Conservation (phyloP, 2,329 filamentous ascomycete genomes). For the Hypoxylon sp. region DNA sequence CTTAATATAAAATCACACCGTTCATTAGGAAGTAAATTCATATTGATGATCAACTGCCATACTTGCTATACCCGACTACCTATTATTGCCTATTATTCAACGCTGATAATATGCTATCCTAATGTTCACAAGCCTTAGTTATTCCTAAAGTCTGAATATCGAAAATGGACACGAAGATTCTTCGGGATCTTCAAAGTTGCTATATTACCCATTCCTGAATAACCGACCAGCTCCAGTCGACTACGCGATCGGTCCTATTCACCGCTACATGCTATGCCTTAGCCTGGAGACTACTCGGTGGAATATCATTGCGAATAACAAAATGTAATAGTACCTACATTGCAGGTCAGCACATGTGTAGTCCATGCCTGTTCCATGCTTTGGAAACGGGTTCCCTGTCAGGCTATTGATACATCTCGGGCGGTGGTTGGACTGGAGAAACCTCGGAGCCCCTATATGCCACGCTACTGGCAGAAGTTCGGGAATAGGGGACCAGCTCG, state of each 20-base stretch:
- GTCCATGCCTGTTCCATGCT: conserved; percentile 19
- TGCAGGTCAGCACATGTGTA: conserved; percentile 8
- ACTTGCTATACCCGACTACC: not conserved
- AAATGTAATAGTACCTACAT: conserved; percentile 5
- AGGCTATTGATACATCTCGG: not conserved
- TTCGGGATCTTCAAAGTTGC: not conserved
- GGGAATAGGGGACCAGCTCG: conserved; percentile 17
- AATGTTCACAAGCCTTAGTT: not conserved
- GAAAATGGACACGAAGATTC: not conserved
- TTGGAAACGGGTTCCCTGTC: not conserved
- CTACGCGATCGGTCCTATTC: conserved; percentile 14
- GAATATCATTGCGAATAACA: conserved; percentile 5
- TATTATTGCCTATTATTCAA: not conserved
- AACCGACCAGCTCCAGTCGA: not conserved
- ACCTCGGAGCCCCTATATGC: conserved; percentile 38
- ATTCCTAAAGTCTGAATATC: not conserved
- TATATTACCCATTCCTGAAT: not conserved
- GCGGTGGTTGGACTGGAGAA: conserved; percentile 41
- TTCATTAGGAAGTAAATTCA: not conserved
- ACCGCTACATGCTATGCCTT: not conserved
- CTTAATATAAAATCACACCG: no score
- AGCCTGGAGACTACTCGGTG: not conserved
- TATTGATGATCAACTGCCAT: not conserved
- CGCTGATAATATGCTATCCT: not conserved
- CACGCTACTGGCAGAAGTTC: conserved; percentile 44